Percentiles rank a stretch among this genome's conserved stretches.
Evolutionary conservation across 495 filamentous ascomycete genomes (phyloP).

Genomic region (Aspergillus ellipticus): DNA sequence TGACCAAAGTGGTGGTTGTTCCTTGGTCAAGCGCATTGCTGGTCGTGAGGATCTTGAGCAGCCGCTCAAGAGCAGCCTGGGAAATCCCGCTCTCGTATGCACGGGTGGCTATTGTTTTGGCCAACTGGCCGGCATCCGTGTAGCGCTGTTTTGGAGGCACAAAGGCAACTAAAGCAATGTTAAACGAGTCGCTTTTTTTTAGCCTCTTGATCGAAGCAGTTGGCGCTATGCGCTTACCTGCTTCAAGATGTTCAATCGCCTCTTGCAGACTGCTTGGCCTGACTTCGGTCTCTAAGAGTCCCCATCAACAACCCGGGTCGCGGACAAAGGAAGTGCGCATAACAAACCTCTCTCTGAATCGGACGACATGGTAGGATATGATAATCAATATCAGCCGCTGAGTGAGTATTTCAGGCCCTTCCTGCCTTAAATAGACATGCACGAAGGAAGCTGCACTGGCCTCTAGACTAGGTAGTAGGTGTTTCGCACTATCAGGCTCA

Average conservation of each 20-base stretch:
- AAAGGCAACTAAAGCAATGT: slow-evolving; percentile 30
- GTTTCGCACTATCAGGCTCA: background rate
- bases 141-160: slow-evolving; percentile 41
- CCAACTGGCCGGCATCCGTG: slow-evolving; percentile 38
- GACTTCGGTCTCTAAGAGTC: slow-evolving; percentile 9
- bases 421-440: background rate
- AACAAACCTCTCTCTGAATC: slow-evolving; percentile 18
- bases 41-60: slow-evolving; percentile 64
- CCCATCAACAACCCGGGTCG: slow-evolving; percentile 8
- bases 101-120: slow-evolving; percentile 39
- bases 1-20: slow-evolving; percentile 61
- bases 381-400: background rate
- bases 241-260: slow-evolving; percentile 41
- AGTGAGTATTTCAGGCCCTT: background rate
- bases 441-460: background rate
- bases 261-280: slow-evolving; percentile 30
- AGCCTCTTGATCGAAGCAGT: no score
- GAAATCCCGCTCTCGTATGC: slow-evolving; percentile 68
- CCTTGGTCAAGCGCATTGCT: slow-evolving; percentile 73
- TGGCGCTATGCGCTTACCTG: slow-evolving; percentile 26
- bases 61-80: slow-evolving; percentile 50
- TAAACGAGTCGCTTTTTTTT: no score
- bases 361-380: slow-evolving; percentile 17
- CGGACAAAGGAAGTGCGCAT: background rate
- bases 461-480: background rate